Evolutionary conservation across 768 basidiomycete genomes (phyloP).

Genomic region (Collybia sordida): DNA sequence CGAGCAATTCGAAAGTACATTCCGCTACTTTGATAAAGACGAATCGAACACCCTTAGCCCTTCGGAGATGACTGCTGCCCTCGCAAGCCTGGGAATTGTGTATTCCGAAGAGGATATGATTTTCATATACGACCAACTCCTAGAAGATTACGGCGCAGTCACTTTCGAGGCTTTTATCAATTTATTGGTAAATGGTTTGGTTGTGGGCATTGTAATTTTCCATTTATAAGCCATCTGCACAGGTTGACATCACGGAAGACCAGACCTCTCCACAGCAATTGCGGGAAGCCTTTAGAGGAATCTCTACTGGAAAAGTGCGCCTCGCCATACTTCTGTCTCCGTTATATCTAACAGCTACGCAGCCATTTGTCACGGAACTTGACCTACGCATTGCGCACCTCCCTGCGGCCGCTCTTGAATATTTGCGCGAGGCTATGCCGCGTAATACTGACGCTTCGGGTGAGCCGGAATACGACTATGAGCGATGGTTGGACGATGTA

Average conservation of each 20-base stretch:
- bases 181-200: conserved; percentile 61
- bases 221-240: neutral
- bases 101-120: conserved; percentile 92
- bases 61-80: conserved; percentile 89
- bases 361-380: conserved; percentile 93
- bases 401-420: conserved; percentile 72
- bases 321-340: neutral
- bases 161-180: conserved; percentile 95
- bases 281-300: conserved; percentile 89
- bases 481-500: conserved; percentile 78
- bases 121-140: conserved; percentile 76
- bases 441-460: conserved; percentile 46
- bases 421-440: conserved; percentile 84
- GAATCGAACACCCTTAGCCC: conserved; percentile 84
- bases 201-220: conserved; percentile 1
- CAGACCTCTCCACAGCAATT: conserved; percentile 92
- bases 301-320: conserved; percentile 83
- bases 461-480: conserved; percentile 78
- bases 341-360: conserved; percentile 20
- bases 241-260: conserved; percentile 97
- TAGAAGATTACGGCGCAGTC: conserved; percentile 82
- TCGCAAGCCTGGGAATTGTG: conserved; percentile 92
- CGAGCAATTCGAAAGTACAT: conserved; percentile 95
- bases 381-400: conserved; percentile 86
- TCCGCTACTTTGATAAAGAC: conserved; percentile 96